phyloP scores from a whole-genome alignment of 2,329 filamentous ascomycete species.

The Ilyonectria destructans region DNA sequence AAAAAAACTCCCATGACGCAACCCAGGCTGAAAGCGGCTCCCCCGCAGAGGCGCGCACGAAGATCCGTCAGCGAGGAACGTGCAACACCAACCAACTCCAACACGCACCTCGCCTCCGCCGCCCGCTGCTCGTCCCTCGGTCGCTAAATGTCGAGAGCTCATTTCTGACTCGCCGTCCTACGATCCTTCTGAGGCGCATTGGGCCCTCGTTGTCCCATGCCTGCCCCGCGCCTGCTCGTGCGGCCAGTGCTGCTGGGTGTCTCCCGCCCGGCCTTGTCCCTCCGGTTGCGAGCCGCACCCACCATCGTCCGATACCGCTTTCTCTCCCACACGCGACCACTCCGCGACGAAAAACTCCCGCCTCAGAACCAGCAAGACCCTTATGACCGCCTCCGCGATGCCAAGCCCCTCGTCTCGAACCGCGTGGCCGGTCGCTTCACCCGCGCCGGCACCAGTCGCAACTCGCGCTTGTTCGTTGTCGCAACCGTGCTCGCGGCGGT shows the following conservation, averaged over 20 bases:
- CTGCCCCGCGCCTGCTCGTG: constrained; percentile 34
- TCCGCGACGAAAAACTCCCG: constrained; percentile 8
- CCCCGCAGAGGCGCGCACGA: constrained; percentile 5
- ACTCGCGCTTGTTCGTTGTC: constrained; percentile 57
- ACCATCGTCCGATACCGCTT: constrained; percentile 34
- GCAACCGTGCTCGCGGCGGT: constrained; percentile 62
- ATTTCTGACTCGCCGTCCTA: constrained; percentile 1
- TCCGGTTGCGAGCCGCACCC: constrained; percentile 13
- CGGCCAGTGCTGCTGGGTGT: constrained; percentile 8
- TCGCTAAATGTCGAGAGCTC: background rate
- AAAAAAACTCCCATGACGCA: constrained; percentile 10
- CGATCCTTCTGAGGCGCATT: constrained; percentile 23
- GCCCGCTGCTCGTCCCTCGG: background rate
- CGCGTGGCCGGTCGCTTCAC: constrained; percentile 46
- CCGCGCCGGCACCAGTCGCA: constrained; percentile 50
- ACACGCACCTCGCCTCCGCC: background rate
- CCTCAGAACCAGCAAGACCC: constrained; percentile 34
- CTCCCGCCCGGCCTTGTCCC: constrained; percentile 12
- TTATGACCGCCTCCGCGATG: constrained; percentile 50
- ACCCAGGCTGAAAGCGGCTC: constrained; percentile 1
- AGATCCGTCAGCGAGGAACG: background rate
- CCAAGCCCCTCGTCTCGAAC: constrained; percentile 54
- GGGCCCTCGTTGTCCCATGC: constrained; percentile 31
- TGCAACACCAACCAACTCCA: constrained; percentile 5
- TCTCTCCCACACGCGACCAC: constrained; percentile 44